Evolutionary conservation across 164 flowering plant genomes (phyloP).

Genomic region (Euptelea pleiosperma): DNA sequence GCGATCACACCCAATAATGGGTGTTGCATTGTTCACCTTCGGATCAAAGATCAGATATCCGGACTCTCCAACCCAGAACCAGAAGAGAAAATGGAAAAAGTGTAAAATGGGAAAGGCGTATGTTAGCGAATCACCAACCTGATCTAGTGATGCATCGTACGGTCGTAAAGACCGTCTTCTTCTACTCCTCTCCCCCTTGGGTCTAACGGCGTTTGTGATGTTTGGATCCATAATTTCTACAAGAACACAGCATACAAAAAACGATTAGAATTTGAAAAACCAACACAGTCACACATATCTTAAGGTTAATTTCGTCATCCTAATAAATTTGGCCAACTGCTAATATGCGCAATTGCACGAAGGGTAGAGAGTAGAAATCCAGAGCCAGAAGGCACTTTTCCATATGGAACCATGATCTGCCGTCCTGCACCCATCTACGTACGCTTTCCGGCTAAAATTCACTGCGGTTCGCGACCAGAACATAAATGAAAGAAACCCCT

Average conservation of each 20-base stretch:
- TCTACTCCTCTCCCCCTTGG: neutral
- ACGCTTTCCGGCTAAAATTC: too few relatives aligned
- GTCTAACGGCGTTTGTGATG: neutral
- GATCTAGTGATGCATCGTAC: conserved; percentile 19
- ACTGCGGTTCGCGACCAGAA: too few relatives aligned
- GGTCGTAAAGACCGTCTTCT: conserved; percentile 3
- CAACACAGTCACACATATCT: neutral
- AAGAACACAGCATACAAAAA: too few relatives aligned
- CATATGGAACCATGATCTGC: too few relatives aligned
- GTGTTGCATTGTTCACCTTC: too few relatives aligned
- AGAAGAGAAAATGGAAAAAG: too few relatives aligned
- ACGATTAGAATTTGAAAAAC: neutral
- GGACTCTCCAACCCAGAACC: too few relatives aligned
- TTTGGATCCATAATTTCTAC: neutral
- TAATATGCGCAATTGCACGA: neutral
- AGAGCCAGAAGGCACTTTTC: too few relatives aligned
- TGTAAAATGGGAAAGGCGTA: neutral
- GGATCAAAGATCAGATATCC: too few relatives aligned
- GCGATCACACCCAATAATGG: too few relatives aligned
- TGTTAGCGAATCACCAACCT: conserved; percentile 19
- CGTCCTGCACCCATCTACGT: too few relatives aligned
- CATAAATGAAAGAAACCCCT: too few relatives aligned
- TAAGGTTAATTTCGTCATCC: neutral
- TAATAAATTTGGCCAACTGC: neutral
- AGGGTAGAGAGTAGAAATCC: neutral